phyloP scores from a whole-genome alignment of 352 stramenopile genomes.

The Phytophthora pistaciae region DNA sequence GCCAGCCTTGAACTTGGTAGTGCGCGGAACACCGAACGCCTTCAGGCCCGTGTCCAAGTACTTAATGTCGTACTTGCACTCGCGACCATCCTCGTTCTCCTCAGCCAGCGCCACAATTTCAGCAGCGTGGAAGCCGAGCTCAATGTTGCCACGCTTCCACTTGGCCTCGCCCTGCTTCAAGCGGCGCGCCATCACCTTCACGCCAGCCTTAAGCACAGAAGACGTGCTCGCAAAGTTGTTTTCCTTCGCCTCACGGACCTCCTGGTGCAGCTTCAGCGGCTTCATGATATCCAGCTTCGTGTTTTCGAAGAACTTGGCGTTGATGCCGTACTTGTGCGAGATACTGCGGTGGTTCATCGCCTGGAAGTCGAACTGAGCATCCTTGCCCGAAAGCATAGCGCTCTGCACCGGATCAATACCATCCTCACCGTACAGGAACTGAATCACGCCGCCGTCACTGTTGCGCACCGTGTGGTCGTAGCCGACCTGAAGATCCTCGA shows the following conservation, averaged over 20 bases:
- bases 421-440: constrained; percentile 99
- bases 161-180: constrained; percentile 83
- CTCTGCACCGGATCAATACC: constrained; percentile 97
- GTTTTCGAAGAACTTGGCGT: constrained; percentile 89
- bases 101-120: constrained; percentile 72
- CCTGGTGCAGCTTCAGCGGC: constrained; percentile 79
- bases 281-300: constrained; percentile 93
- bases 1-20: constrained; percentile 78
- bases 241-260: constrained; percentile 63
- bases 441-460: constrained; percentile 97
- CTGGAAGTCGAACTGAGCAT: constrained; percentile 95
- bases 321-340: constrained; percentile 93
- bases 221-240: constrained; percentile 47
- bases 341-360: constrained; percentile 97
- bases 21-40: constrained; percentile 80
- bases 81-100: constrained; percentile 71
- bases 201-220: constrained; percentile 58
- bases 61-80: constrained; percentile 88
- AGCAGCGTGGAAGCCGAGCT: constrained; percentile 74
- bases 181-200: constrained; percentile 74
- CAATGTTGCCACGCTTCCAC: constrained; percentile 90
- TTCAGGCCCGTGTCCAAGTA: constrained; percentile 89
- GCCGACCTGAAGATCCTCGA: constrained; percentile 97
- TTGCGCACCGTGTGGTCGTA: constrained; percentile 99
- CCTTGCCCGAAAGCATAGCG: constrained; percentile 95